Percentiles rank a stretch among this genome's conserved stretches.
These are phyloP conservation scores for Stagonosporopsis vannaccii DNA, from an alignment of 2,329 filamentous ascomycete species.

Conservation along the genomic window DNA sequence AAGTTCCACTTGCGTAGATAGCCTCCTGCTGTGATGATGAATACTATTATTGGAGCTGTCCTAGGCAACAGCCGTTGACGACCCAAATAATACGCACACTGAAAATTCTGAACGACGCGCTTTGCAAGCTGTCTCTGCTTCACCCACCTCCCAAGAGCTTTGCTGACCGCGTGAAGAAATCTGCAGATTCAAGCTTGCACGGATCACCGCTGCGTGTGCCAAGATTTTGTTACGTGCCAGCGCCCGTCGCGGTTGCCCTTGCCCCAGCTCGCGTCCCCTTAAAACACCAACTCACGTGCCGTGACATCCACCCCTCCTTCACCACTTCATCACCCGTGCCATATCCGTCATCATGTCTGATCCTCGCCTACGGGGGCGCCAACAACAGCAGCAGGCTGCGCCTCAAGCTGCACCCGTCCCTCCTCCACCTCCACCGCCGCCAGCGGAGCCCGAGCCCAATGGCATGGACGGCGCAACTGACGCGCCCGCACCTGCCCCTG, in stretches of 20 bases:
- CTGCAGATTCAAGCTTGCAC: slow-evolving; percentile 9
- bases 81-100: slow-evolving; percentile 57
- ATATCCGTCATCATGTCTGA: slow-evolving; percentile 47
- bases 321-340: not conserved
- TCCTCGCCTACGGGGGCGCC: slow-evolving; percentile 59
- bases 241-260: slow-evolving; percentile 1
- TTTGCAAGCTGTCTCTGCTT: slow-evolving; percentile 24
- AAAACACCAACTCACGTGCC: slow-evolving; percentile 4
- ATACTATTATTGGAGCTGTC: slow-evolving; percentile 79
- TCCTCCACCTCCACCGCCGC: slow-evolving; percentile 57
- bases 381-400: slow-evolving; percentile 35
- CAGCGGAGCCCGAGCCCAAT: slow-evolving; percentile 46
- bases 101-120: slow-evolving; percentile 51
- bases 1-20: slow-evolving; percentile 20
- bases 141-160: slow-evolving; percentile 6
- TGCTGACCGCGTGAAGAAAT: slow-evolving; percentile 31
- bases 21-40: slow-evolving; percentile 60
- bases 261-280: not conserved
- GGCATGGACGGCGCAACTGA: slow-evolving; percentile 43
- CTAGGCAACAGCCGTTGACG: slow-evolving; percentile 59
- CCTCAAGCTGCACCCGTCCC: slow-evolving; percentile 55
- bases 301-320: not conserved
- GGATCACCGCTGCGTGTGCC: not conserved
- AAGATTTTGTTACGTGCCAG: not conserved
- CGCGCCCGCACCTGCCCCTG: slow-evolving; percentile 28